Percentiles rank a stretch among this genome's conserved stretches.
These are phyloP conservation scores for Xenosphaeropsis pyriputrescens DNA, from an alignment of 2,329 filamentous ascomycete genomes.

Conservation along the genomic window DNA sequence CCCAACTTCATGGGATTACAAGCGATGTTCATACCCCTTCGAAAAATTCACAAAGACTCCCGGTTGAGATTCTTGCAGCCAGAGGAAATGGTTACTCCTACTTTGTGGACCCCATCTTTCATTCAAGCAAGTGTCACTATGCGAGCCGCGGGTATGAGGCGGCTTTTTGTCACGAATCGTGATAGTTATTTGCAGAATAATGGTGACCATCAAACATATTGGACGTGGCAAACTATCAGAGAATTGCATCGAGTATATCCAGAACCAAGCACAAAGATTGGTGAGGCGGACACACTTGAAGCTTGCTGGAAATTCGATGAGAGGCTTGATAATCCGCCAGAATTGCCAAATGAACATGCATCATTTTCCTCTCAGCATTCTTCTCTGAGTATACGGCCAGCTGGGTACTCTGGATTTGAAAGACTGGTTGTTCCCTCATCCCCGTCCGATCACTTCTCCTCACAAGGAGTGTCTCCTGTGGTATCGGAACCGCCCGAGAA, in stretches of 20 bases:
- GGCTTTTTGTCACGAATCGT: slow-evolving; percentile 63
- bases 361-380: slow-evolving; percentile 26
- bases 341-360: slow-evolving; percentile 28
- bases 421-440: slow-evolving; percentile 8
- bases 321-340: slow-evolving; percentile 39
- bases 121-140: slow-evolving; percentile 58
- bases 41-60: slow-evolving; percentile 62
- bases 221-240: slow-evolving; percentile 58
- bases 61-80: slow-evolving; percentile 56
- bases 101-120: slow-evolving; percentile 58
- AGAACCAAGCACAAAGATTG: slow-evolving; percentile 25
- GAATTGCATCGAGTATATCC: slow-evolving; percentile 42
- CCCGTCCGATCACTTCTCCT: slow-evolving; percentile 16
- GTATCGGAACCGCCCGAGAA: slow-evolving; percentile 4
- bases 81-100: slow-evolving; percentile 58
- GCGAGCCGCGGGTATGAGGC: slow-evolving; percentile 46
- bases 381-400: slow-evolving; percentile 26
- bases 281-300: slow-evolving; percentile 48
- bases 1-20: slow-evolving; percentile 32
- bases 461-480: slow-evolving; percentile 10
- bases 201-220: slow-evolving; percentile 25
- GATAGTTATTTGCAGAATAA: slow-evolving; percentile 58
- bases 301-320: slow-evolving; percentile 55
- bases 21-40: slow-evolving; percentile 59
- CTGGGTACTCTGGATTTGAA: slow-evolving; percentile 19